phyloP scores from a whole-genome alignment of 2,329 filamentous ascomycete species.

The Madurella mycetomatis region DNA sequence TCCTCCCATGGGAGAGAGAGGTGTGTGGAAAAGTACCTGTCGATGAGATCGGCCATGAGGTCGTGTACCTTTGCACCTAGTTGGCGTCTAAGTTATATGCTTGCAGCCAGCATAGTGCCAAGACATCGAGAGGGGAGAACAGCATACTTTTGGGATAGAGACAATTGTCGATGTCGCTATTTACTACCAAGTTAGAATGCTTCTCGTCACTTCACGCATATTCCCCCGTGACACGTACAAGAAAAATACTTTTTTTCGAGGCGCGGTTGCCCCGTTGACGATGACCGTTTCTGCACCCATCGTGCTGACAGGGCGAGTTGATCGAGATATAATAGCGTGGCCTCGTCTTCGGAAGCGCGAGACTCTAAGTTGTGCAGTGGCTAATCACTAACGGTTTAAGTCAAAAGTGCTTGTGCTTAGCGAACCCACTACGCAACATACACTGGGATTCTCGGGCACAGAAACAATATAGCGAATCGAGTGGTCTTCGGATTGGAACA shows the following conservation, averaged over 20 bases:
- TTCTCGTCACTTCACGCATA: too few relatives aligned
- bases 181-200: constrained; percentile 41
- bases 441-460: not conserved
- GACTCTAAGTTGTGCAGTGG: too few relatives aligned
- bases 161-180: constrained; percentile 97
- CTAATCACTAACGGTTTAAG: too few relatives aligned
- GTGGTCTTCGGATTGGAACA: too few relatives aligned
- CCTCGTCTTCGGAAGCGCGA: too few relatives aligned
- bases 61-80: constrained; percentile 75
- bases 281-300: constrained; percentile 29
- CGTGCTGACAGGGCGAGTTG: not conserved
- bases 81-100: constrained; percentile 4
- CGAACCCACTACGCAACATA: too few relatives aligned
- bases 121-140: not conserved
- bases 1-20: constrained; percentile 71
- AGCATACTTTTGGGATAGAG: constrained; percentile 78
- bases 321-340: not conserved
- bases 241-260: constrained; percentile 38
- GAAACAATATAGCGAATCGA: too few relatives aligned
- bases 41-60: constrained; percentile 81
- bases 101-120: constrained; percentile 12
- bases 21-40: constrained; percentile 60
- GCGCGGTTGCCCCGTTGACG: constrained; percentile 20
- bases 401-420: too few relatives aligned
- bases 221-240: constrained; percentile 42